Base-by-base conservation (phyloP, 2,329 filamentous ascomycete genomes). In the Pyrenophora graminea region DNA sequence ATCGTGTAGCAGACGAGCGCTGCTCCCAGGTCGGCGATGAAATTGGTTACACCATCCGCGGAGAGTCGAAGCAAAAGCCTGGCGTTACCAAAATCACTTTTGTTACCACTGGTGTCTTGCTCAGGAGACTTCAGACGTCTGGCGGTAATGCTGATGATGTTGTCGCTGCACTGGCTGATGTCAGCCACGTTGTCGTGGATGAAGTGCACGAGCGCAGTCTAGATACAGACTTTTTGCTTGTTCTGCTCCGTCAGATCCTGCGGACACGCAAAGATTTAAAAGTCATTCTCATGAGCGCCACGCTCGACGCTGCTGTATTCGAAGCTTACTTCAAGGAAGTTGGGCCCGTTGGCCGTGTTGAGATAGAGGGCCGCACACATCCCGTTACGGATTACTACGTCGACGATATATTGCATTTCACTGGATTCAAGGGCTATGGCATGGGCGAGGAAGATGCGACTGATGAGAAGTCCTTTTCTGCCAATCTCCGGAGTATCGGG, bases 181-280 rank as follows among this genome's bases (percentile, higher is more conserved):
- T 99, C 56, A 97, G 90, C 61, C 94, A 99, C 69, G 85, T 99
- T 6, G 89, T 97, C 15, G 91, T 97, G 38, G 93, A 99, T 69
- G 93, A 99, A 74, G 93, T 97, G 3, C 93, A 99, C 76, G 93
- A 99, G 73, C 85, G 93, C 47, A 96, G 90, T 74, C 79, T 99
- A 8, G 94, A 97, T 67, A 97, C 92, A 0, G 93, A 99, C 70
- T 97, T 99, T 67, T 78, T 97, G 8, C 81, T 99, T 45, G 91
- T 92, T 37, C 82, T 99, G 43, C 78, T 99, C 30, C 85, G 91
- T 48, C 89, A 96, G 69, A 90, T 96, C 6, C 74, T 97, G 58
- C 83, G 82, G 51, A 80, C 81, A 59, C 83, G 89, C 41, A 87
- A 85, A 63, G 89, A 95, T 56, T 81, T 97, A 32, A 96, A 93